Evolutionary conservation across 371 early-diverging fungal species (phyloP), one percentile per base, ranked within the genome.

Genomic region (Rhizopus stolonifer): DNA sequence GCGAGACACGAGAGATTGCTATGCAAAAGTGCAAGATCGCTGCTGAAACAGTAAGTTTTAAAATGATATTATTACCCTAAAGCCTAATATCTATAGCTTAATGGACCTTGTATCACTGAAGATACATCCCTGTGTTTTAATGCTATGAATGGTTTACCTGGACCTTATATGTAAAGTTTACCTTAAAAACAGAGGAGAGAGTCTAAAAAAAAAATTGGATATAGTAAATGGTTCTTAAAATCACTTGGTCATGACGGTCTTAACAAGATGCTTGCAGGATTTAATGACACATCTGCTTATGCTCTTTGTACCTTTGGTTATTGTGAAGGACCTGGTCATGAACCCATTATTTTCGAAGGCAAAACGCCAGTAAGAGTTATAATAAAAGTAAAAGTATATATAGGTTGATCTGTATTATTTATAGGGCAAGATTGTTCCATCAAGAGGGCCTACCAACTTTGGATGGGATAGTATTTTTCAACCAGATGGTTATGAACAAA

Each of bases 381-480:
- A n/a, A n/a, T n/a, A n/a, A n/a, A n/a, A n/a, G n/a, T n/a, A n/a
- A n/a, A n/a, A n/a, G n/a, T n/a, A n/a, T n/a, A n/a, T n/a, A n/a
- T n/a, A n/a, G n/a, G n/a, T n/a, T n/a, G n/a, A n/a, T n/a, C n/a
- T n/a, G n/a, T n/a, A 29, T 5, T n/a, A n/a, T 33, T 18, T 18
- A 22, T 47, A 85, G 84, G 96, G 97, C 1, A 76, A 68, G n/a
- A 94, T 96, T 58, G 96, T 97, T 0, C 68, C 74, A 43, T 79
- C 96, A n/a, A 82, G 94, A 44, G 98, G 97, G 0, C 86, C 92
- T 3, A 64, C 70, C 9, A 65, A 69, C 49, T 96, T 96, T 77
- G 98, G 98, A 14, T 98, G 98, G 98, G 96, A 96, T 79, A 90
- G 95, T 4, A 78, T 93, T 22, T 97, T 98, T 65, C 74, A 89